A percentile compares a stretch with the other conserved stretches of the same genome.
Evolutionary conservation across 768 basidiomycete species (phyloP).

Genomic region (Nidularia sp.): DNA sequence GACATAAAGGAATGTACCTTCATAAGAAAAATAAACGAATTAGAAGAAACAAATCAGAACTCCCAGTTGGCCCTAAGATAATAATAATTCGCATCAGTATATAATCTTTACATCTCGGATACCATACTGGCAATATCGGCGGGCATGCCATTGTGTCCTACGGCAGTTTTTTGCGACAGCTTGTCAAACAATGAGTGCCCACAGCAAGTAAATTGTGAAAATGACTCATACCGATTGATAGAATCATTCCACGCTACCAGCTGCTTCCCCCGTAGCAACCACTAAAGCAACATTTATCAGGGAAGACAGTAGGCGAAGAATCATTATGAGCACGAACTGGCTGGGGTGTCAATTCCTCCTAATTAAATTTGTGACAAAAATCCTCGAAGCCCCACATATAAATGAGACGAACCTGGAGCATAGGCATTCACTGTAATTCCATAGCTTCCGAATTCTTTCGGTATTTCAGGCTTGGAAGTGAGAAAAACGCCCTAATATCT

Average conservation of each 20-base stretch:
- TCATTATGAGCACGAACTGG: not conserved
- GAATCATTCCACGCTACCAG: not conserved
- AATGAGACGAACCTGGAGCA: conserved; percentile 22
- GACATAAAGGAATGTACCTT: no score
- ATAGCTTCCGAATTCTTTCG: conserved; percentile 15
- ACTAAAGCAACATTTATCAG: not conserved
- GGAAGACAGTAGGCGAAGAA: not conserved
- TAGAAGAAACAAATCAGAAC: no score
- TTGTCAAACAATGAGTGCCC: not conserved
- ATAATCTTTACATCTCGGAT: no score
- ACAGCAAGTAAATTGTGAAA: not conserved
- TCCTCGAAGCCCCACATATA: no score
- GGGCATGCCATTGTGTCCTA: conserved; percentile 13
- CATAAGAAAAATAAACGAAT: no score
- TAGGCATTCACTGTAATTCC: conserved; percentile 26
- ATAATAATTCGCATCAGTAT: no score
- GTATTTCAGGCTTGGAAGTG: conserved; percentile 3
- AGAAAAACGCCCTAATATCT: not conserved
- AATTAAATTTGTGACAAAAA: no score
- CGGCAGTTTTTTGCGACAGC: not conserved
- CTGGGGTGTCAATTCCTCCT: conserved; percentile 1
- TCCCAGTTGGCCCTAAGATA: no score
- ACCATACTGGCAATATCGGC: conserved; percentile 25
- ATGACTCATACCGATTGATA: not conserved
- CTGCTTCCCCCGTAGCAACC: not conserved